Evolutionary conservation across 768 basidiomycete species (phyloP), one percentile per base, ranked within the genome.

Genomic region (Boletus sp.): DNA sequence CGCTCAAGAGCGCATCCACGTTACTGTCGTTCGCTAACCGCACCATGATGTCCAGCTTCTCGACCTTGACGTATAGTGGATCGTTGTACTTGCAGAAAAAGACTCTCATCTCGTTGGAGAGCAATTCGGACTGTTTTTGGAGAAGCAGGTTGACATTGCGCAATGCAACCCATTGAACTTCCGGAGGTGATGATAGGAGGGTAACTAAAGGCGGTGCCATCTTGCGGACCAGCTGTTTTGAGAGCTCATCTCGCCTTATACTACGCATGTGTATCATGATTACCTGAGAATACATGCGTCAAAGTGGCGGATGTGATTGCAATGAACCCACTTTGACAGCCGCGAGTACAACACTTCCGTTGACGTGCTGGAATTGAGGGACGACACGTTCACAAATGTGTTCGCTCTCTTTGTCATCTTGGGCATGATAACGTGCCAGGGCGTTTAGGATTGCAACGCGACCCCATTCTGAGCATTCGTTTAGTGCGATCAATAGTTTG

Each of bases 41-140:
- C 50, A 98, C 91, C 97, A 99, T 99, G 69, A 98, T 97, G 64
- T 98, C 97, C 62, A 99, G 76, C 74, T 99, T 98, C 73, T 98
- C 97, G 51, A 98, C 84, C 73, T 99, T 99, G 71, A 98, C 95
- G 67, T 98, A 99, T n/a, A 96, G 76, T 6, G 96, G 96, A 68
- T 99, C 96, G 67, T 98, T 98, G 76, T 99, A 98, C 73, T 99
- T 99, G 85, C 96, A 98, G 80, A 98, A 99, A 73, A 99, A 99
- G 18, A 99, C 97, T 45, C 95, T 83, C 92, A 99, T 95, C 73
- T 99, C 96, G 73, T 91, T 97, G 7, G 89, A 84, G 9, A 99
- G 83, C 57, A 97, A 80, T 60, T 94, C 94, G 2, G 92, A 76
- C 5, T 93, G 87, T 68, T 96, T 96, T 73, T 99, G 96, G 2